A percentile compares a stretch with the other conserved stretches of the same genome.
Evolutionary conservation across 352 stramenopile species (phyloP).

Genomic region (Globisporangium barbulae): DNA sequence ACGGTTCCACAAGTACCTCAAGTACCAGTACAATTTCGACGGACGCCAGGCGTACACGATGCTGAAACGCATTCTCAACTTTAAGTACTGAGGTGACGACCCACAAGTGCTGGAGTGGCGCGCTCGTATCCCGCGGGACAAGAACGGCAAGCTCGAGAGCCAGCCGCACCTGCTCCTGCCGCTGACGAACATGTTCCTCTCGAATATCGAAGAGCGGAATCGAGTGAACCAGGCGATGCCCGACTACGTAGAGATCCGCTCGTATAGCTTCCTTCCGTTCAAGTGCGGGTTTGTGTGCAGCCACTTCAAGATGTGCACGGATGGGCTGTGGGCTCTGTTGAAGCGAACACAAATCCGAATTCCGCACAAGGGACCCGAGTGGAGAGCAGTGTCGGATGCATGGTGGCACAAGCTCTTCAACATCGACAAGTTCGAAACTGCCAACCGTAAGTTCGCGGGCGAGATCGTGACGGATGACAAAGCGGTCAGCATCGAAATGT

Average conservation of each 20-base stretch:
- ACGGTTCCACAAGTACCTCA: conserved; percentile 8
- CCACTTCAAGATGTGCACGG: conserved; percentile 20
- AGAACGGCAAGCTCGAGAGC: conserved; percentile 7
- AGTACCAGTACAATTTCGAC: conserved; percentile 6
- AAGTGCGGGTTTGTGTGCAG: conserved; percentile 17
- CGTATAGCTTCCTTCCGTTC: not conserved
- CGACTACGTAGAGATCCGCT: conserved; percentile 8
- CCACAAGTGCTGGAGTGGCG: conserved; percentile 4
- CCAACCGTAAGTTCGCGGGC: too few species aligned
- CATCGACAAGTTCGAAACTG: too few species aligned
- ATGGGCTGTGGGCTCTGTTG: too few species aligned
- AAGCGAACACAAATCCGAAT: too few species aligned
- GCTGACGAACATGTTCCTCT: conserved; percentile 6
- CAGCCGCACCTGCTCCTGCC: conserved; percentile 2
- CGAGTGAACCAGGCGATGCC: not conserved
- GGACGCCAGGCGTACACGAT: conserved; percentile 12
- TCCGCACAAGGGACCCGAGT: too few species aligned
- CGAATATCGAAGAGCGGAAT: conserved; percentile 12
- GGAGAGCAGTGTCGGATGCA: too few species aligned
- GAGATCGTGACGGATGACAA: too few species aligned
- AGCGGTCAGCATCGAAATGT: too few species aligned
- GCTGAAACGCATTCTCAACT: conserved; percentile 10
- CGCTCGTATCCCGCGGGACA: not conserved
- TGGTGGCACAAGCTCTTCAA: too few species aligned
- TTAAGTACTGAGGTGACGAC: conserved; percentile 4